Evolutionary conservation across 768 basidiomycete species (phyloP), one percentile per base, ranked within the genome.

Genomic region (Tulasnella sp.): DNA sequence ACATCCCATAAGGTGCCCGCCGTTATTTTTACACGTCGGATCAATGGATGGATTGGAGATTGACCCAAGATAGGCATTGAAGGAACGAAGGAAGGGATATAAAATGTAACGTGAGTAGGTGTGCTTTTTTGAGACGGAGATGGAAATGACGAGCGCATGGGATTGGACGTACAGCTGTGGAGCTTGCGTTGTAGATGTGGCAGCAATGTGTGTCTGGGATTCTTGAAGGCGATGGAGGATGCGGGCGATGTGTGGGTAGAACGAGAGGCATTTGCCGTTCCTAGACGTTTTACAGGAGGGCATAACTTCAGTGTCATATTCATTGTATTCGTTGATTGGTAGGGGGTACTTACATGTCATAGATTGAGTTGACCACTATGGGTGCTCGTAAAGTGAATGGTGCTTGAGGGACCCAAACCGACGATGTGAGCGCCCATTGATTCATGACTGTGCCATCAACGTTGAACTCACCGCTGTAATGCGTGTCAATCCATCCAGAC

Each of bases 401-500:
- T 5, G 32, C 21, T 56, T 19, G 15, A 65, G 67, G 59, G 58
- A 67, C 68, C 23, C 21, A 17, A 29, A 41, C 9, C 19, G n/a
- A 38, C 7, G 34, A 38, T n/a, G 34, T 38, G 34, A 38, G 34
- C 34, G 34, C 34, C 7, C 7, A 38, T 38, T 38, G 5, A 5
- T 5, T 38, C 34, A 38, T 5, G 34, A 15, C 34, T 38, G 15
- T 38, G 34, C 34, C 5, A 38, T 15, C 21, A 50, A 55, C 3
- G 30, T 38, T n/a, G 11, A 29, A 17, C 43, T 42, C 38, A 65
- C 82, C 79, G 45, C 76, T 72, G 53, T 87, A 76, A 68, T 90
- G 85, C 17, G 82, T 82, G 69, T 93, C 90, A 54, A 92, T 84
- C 89, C 88, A 91, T 15, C 91, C 74, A 60, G 84, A 80, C 89